Conservation (phyloP, 2,329 filamentous ascomycete genomes). For the Aspergillus tanneri region DNA sequence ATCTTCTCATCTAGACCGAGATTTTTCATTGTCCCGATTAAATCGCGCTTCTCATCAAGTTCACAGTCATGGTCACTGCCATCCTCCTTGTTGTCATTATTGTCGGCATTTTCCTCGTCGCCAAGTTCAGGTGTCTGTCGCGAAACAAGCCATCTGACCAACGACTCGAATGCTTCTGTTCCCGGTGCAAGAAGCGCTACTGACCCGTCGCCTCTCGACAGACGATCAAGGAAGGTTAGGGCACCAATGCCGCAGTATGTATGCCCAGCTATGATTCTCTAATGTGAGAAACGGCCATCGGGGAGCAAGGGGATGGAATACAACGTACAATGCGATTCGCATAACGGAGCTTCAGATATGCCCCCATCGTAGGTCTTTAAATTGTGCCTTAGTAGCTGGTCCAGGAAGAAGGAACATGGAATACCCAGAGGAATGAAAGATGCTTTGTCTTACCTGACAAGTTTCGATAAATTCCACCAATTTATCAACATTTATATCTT, state of each 20-base stretch:
- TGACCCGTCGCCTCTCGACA: conserved; percentile 42
- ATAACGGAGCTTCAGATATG: conserved; percentile 71
- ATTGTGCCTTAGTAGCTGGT: conserved; percentile 27
- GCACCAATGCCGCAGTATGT: conserved; percentile 84
- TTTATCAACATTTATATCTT: conserved; percentile 72
- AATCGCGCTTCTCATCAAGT: conserved; percentile 8
- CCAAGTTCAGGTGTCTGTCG: conserved; percentile 63
- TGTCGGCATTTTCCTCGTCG: conserved; percentile 48
- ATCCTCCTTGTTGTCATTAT: conserved; percentile 30
- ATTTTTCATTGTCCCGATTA: conserved; percentile 8
- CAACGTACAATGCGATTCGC: conserved; percentile 75
- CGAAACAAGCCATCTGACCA: conserved; percentile 59
- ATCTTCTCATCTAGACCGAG: conserved; percentile 27
- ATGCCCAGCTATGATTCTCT: conserved; percentile 67
- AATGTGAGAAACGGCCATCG: conserved; percentile 15
- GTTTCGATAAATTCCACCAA: conserved; percentile 69
- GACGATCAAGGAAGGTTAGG: conserved; percentile 69
- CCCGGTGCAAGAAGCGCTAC: conserved; percentile 28
- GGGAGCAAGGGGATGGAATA: conserved; percentile 4
- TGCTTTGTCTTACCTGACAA: conserved; percentile 52
- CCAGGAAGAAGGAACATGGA: not conserved
- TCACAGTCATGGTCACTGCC: conserved; percentile 9
- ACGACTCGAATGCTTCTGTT: conserved; percentile 33
- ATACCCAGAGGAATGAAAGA: not conserved
- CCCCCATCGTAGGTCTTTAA: conserved; percentile 77